Evolutionary conservation across 805 yeast genomes (phyloP), one percentile per base, ranked within the genome.

Genomic region (Candida hungchunana): DNA sequence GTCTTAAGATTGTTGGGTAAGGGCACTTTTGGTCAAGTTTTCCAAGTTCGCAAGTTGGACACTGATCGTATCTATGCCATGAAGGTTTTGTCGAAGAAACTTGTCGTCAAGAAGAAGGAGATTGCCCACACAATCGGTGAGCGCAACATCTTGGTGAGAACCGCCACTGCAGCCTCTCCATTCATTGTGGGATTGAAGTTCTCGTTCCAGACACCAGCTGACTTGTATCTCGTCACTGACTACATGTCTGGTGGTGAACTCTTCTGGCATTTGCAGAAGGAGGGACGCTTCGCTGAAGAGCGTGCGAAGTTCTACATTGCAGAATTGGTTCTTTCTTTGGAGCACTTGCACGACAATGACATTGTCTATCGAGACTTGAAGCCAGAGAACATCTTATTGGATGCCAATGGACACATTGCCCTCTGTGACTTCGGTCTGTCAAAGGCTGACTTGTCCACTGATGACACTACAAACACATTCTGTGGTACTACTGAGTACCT

Each of bases 241-340:
- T 93, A 84, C 64, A 90, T 93, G 97, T 80, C 93, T 30, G 98
- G 98, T 28, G 98, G 98, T 41, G 98, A 93, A 64, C 70, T 93
- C 47, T 87, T 87, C 58, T 88, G 95, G 94, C 96, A 93, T 64
- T 70, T 93, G 59, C 98, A 93, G 64, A 87, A 88, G 57, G 97
- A 93, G 60, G 96, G 97, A 29, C 75, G 96, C 47, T 93, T 93
- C 57, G 60, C 81, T 36, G 98, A 93, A 67, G 90, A 82, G 38
- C 73, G 97, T 39, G 97, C 98, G 38, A 90, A 87, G 65, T 93
- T 93, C 58, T 93, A 93, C 60, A 93, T 93, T 61, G 97, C 97
- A 2, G 98, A 93, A 63, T 72, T 93, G 52, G 88, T 93, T 31
- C 64, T 90, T 36, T 97, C 97, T 2, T 68, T 93, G 44, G 96